Evolutionary conservation across 2,329 filamentous ascomycete species (phyloP).

Genomic region (Endoconidiophora laricicola): DNA sequence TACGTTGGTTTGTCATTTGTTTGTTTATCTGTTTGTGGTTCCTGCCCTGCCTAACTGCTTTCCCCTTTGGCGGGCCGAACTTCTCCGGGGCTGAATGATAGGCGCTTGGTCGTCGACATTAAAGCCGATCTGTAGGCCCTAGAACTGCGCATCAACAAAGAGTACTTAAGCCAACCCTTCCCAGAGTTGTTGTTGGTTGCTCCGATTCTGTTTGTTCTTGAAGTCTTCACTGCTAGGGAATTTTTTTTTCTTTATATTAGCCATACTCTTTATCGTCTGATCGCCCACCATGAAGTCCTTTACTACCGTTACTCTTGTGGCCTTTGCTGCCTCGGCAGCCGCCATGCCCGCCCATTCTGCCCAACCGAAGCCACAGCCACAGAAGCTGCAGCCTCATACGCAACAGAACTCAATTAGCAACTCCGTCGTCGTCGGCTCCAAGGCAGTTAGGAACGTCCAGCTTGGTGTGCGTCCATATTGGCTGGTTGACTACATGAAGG

Average conservation of each 20-base stretch:
- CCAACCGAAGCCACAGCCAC: not conserved
- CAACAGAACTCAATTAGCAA: not conserved
- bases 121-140: too few species aligned
- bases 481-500: constrained; percentile 45
- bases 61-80: too few species aligned
- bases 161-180: too few species aligned
- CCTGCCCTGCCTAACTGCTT: too few species aligned
- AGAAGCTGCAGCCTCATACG: not conserved
- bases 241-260: not conserved
- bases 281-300: constrained; percentile 4
- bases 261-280: not conserved
- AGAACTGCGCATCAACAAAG: too few species aligned
- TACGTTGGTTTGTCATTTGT: too few species aligned
- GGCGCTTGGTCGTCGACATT: too few species aligned
- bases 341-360: not conserved
- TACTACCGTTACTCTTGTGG: not conserved
- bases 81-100: too few species aligned
- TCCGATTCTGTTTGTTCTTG: not conserved
- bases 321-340: constrained; percentile 4
- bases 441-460: constrained; percentile 32
- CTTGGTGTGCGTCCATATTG: constrained; percentile 49
- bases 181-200: too few species aligned
- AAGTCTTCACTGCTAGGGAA: not conserved
- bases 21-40: too few species aligned
- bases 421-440: not conserved